These are phyloP conservation scores for Yamadazyma epiphylla DNA, from an alignment of 1,139 yeast species.

Conservation along the genomic window DNA sequence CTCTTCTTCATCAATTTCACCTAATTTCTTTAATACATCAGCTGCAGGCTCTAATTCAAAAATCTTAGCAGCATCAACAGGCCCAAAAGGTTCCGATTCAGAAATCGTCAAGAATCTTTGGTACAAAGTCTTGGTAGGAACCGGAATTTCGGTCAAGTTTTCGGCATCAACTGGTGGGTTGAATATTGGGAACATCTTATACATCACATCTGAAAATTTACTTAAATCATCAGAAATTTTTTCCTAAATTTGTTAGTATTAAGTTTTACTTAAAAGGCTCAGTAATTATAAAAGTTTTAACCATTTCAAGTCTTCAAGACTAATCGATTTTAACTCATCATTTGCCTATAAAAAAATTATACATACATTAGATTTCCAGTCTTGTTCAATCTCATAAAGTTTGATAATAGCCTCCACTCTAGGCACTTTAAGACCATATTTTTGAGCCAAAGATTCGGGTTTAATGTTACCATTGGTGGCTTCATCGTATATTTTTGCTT, in stretches of 20 bases:
- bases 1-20: conserved; percentile 47
- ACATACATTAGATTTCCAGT: conserved; percentile 63
- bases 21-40: conserved; percentile 62
- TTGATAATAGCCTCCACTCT: conserved; percentile 82
- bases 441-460: conserved; percentile 73
- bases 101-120: conserved; percentile 87
- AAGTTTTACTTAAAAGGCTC: background rate
- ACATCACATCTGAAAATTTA: conserved; percentile 58
- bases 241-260: conserved; percentile 30
- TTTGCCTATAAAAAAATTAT: conserved; percentile 7
- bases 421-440: conserved; percentile 75
- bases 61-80: conserved; percentile 89
- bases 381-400: conserved; percentile 60
- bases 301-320: conserved; percentile 77
- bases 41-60: conserved; percentile 84
- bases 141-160: conserved; percentile 89
- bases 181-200: conserved; percentile 79
- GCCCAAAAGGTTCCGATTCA: conserved; percentile 96
- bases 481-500: conserved; percentile 56
- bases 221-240: conserved; percentile 48
- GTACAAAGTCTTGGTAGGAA: conserved; percentile 77
- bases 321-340: conserved; percentile 54
- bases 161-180: conserved; percentile 47
- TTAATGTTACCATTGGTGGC: conserved; percentile 49
- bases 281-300: conserved; percentile 37